Evolutionary conservation across 768 basidiomycete genomes (phyloP), one percentile per base, ranked within the genome.

Genomic region (Hysterangium stoloniferum): DNA sequence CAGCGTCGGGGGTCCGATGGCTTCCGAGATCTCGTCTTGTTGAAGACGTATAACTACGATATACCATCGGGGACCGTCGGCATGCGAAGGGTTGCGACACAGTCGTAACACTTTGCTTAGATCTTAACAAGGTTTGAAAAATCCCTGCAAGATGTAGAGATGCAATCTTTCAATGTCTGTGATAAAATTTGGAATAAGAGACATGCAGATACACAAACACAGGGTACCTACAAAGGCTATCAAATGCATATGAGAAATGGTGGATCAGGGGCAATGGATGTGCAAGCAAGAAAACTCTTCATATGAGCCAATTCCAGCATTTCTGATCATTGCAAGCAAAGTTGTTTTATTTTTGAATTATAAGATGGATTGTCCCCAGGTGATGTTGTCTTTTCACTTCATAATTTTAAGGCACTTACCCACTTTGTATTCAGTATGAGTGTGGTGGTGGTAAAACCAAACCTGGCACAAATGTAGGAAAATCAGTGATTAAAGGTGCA

Each of bases 321-420:
- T 65, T 33, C 68, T 64, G 0, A 62, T 69, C 41, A 63, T 59
- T 0, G 59, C 57, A 0, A 56, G 56, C 1, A 69, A 69, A 32
- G 68, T 61, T 1, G 58, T 59, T 0, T 19, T 61, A 5, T 70
- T 66, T 47, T 60, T 69, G 8, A 32, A 62, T 13, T 56, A 66
- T 48, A 62, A 66, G 40, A 56, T 57, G 7, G 62, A 57, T 0
- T 57, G 60, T 2, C 38, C 52, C 19, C 67, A 67, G 62, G 68
- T 68, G 4, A 40, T 33, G 34, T 54, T 4, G 19, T 46, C 35
- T 33, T 46, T 31, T 35, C 19, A 33, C 24, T 27, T 2, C 25
- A 25, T 22, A 12, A 45, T 49, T 37, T 45, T 31, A 13, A 22
- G 48, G 22, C 24, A 37, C 41, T 48, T 42, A 38, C 32, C 42